Base-by-base conservation (phyloP, 345 rosid species). In the Kandelia obovata region DNA sequence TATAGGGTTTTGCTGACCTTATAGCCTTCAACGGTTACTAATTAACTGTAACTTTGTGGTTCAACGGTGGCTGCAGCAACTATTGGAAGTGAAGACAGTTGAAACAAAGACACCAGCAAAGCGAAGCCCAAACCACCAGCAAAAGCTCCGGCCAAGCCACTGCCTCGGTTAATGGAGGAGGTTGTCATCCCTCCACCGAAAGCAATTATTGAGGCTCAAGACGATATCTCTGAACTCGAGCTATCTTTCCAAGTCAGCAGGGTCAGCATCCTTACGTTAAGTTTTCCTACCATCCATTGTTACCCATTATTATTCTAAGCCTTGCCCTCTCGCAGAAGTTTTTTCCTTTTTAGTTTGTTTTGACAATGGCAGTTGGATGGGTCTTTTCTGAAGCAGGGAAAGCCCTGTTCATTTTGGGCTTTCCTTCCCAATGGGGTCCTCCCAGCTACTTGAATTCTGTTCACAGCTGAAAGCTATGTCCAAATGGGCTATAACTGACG, bases 81-180 rank as follows among this genome's bases (percentile, higher is more conserved):
- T 64, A 77, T 83, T 83, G 75, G 84, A 82, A 62, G 87, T 51
- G 5, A 78, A 83, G 70, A 62, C 80, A 57, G 82, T 69, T 0
- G 82, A 81, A 65, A 58, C 66, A 32, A 71, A 71, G 5, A 76
- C 67, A 35, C 76, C 84, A 5, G 83, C 87, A 0, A 93, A 91
- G 32, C 81, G n/a, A 90, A 81, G 81, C 88, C 86, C 3, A 91
- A 88, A 82, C 80, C 67, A 35, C 76, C 84, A 5, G 83, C 87
- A 0, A 93, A 91, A 77, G 90, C 86, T 52, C 83, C 86, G 0
- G 81, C 68, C 0, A 91, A 88, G 80, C 83, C 93, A 8, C 74
- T 90, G 62, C 83, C 85, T 67, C 71, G 86, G 78, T 69, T 95
- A 87, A 95, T 90, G 94, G 83, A 78, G 47, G 97, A 95, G 87